phyloP scores from a whole-genome alignment of 139 green algal species.

The Astrephomene gubernaculifera region DNA sequence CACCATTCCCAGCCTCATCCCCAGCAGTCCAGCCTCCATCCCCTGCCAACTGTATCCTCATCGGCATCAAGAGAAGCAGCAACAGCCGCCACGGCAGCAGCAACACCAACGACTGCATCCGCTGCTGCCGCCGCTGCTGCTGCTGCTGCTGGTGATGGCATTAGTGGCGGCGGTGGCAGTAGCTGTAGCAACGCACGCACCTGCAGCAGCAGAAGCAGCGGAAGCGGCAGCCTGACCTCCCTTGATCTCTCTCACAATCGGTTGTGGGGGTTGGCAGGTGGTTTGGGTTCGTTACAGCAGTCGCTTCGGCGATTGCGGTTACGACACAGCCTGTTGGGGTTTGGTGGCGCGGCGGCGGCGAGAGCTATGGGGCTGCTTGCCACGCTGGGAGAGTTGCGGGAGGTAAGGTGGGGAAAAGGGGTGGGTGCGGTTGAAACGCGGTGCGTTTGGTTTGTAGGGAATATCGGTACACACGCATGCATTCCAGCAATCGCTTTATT shows the following conservation, averaged over 20 bases:
- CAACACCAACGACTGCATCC: no score
- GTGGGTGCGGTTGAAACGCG: no score
- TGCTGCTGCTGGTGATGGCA: background rate
- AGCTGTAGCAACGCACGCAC: background rate
- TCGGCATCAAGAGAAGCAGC: no score
- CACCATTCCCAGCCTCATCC: no score
- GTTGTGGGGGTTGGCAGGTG: slow-evolving; percentile 1
- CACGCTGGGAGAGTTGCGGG: background rate
- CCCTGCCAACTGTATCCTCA: no score
- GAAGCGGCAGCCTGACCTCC: background rate
- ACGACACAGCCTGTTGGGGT: background rate
- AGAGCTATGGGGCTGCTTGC: slow-evolving; percentile 18
- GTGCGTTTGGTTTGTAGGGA: no score
- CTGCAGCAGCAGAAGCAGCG: background rate
- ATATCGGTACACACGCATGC: no score
- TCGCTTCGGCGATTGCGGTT: slow-evolving; percentile 2
- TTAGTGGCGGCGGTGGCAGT: background rate
- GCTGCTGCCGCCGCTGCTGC: background rate
- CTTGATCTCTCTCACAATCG: slow-evolving; percentile 34
- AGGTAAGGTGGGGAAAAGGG: no score
- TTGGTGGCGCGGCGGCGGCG: background rate
- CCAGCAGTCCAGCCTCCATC: no score
- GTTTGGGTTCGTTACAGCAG: background rate
- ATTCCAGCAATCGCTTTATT: no score
- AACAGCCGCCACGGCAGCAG: no score